These are phyloP conservation scores for Syzygium aromaticum DNA, from an alignment of 345 rosid species.

Conservation along the genomic window DNA sequence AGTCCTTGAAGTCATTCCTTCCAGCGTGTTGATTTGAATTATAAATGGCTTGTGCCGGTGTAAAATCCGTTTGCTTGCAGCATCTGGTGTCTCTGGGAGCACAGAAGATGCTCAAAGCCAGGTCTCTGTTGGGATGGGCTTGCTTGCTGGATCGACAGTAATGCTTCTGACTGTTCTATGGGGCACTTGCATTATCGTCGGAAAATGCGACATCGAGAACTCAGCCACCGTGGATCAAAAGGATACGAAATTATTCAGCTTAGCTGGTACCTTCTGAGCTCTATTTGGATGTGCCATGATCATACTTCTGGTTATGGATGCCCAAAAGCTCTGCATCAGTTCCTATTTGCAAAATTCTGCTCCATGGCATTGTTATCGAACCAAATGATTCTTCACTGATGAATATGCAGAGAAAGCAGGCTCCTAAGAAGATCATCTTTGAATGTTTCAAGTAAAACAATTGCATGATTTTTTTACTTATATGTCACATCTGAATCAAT, in stretches of 20 bases:
- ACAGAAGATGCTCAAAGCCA: slow-evolving; percentile 26
- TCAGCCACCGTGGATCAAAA: slow-evolving; percentile 10
- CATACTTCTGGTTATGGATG: neutral
- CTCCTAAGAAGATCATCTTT: neutral
- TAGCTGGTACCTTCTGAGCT: slow-evolving; percentile 14
- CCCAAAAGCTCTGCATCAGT: neutral
- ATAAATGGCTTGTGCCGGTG: neutral
- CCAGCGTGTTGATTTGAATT: neutral
- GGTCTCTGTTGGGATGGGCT: slow-evolving; percentile 30
- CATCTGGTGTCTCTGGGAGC: slow-evolving; percentile 31
- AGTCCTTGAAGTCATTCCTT: neutral
- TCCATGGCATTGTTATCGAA: neutral
- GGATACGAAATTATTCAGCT: slow-evolving; percentile 13
- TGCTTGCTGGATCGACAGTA: slow-evolving; percentile 31
- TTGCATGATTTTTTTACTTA: neutral
- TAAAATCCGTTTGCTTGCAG: neutral
- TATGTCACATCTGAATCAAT: neutral
- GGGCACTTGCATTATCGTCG: slow-evolving; percentile 27
- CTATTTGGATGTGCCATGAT: neutral
- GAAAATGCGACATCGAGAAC: slow-evolving; percentile 17
- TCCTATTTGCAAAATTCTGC: neutral
- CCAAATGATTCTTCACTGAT: neutral
- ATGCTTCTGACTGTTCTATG: slow-evolving; percentile 29
- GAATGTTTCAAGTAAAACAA: neutral
- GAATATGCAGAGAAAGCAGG: neutral